Percentiles rank a stretch among this genome's conserved stretches.
phyloP scores from a whole-genome alignment of 2,329 filamentous ascomycete species.

The Coleophoma crateriformis region DNA sequence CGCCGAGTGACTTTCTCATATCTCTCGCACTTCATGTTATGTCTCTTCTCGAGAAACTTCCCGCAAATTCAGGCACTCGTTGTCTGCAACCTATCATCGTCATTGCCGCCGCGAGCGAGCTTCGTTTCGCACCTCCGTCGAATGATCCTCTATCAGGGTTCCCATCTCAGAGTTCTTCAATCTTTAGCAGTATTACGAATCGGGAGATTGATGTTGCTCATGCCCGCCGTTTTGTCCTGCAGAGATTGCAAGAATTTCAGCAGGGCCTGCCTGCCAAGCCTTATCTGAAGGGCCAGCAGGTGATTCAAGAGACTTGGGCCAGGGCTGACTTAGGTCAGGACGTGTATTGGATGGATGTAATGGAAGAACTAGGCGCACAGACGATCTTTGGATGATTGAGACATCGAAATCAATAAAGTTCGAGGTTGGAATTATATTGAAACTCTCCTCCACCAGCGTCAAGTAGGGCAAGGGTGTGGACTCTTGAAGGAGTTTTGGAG shows the following conservation, averaged over 20 bases:
- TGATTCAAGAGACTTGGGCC: constrained; percentile 21
- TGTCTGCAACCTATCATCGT: constrained; percentile 23
- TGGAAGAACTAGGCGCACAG: constrained; percentile 16
- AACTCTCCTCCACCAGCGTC: too few relatives aligned
- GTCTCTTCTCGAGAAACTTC: constrained; percentile 19
- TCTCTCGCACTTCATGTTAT: constrained; percentile 20
- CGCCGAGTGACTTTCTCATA: constrained; percentile 19
- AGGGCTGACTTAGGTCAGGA: constrained; percentile 16
- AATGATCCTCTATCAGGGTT: background rate
- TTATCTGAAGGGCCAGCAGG: constrained; percentile 12
- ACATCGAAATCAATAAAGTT: too few relatives aligned
- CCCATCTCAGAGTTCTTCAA: constrained; percentile 1
- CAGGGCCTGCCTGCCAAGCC: constrained; percentile 21
- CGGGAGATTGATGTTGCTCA: constrained; percentile 20
- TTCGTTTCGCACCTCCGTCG: constrained; percentile 13
- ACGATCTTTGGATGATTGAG: constrained; percentile 17
- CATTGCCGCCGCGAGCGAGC: constrained; percentile 17
- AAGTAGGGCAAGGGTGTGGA: too few relatives aligned
- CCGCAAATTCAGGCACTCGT: constrained; percentile 17
- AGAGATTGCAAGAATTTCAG: constrained; percentile 20
- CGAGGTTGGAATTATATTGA: too few relatives aligned
- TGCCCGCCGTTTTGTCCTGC: constrained; percentile 17
- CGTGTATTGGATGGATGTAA: constrained; percentile 22
- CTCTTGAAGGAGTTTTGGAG: too few relatives aligned
- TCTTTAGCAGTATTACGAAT: constrained; percentile 16